phyloP scores from a whole-genome alignment of 257 asterid genomes.

The Ocimum tenuiflorum region DNA sequence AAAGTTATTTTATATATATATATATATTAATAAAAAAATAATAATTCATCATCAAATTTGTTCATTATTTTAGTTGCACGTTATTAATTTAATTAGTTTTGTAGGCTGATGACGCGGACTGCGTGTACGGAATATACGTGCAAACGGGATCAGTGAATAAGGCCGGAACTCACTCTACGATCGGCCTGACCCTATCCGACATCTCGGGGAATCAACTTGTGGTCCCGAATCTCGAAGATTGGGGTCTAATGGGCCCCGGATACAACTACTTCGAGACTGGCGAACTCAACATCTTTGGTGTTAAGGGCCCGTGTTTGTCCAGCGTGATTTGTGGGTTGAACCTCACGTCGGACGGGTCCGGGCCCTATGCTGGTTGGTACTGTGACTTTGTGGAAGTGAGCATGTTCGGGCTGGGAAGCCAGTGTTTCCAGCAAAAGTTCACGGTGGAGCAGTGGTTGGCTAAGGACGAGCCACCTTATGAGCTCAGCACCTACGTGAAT shows the following conservation, averaged over 20 bases:
- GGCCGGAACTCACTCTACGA: conserved; percentile 30
- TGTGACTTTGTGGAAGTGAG: conserved; percentile 46
- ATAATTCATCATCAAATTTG: too few species aligned
- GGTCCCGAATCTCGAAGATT: conserved; percentile 34
- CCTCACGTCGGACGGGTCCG: conserved; percentile 58
- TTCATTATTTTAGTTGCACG: neutral
- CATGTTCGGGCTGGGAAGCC: conserved; percentile 29
- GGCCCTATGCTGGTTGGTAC: conserved; percentile 56
- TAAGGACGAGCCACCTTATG: conserved; percentile 38
- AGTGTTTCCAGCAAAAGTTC: conserved; percentile 34
- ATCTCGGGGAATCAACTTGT: conserved; percentile 1
- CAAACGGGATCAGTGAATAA: conserved; percentile 19
- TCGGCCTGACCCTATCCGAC: conserved; percentile 12
- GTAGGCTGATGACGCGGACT: conserved; percentile 11
- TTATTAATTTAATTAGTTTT: neutral
- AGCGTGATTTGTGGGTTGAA: conserved; percentile 37
- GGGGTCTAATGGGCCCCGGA: conserved; percentile 62
- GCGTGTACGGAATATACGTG: conserved; percentile 21
- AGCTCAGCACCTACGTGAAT: conserved; percentile 25
- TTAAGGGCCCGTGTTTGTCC: conserved; percentile 40
- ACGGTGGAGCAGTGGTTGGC: conserved; percentile 64
- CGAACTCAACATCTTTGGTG: conserved; percentile 47
- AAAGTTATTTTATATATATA: too few species aligned
- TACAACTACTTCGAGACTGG: conserved; percentile 54
- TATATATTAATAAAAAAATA: too few species aligned